A percentile compares a stretch with the other conserved stretches of the same genome.
These are phyloP conservation scores for Linum lewisii DNA, from an alignment of 345 rosid species.

Conservation along the genomic window DNA sequence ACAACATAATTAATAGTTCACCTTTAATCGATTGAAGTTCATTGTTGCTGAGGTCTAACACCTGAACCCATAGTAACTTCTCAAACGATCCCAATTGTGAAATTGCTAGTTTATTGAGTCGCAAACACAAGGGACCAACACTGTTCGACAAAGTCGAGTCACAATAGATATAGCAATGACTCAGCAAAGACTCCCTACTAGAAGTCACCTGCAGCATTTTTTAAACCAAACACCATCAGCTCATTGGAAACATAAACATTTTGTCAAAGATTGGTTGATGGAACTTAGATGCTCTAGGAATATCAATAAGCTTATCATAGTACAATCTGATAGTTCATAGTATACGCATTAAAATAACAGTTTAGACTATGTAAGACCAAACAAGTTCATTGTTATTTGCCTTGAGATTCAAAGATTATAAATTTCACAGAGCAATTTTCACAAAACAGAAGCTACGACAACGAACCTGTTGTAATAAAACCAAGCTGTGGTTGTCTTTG, in stretches of 20 bases:
- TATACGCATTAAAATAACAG: too few species aligned
- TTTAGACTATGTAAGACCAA: not conserved
- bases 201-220: constrained; percentile 56
- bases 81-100: constrained; percentile 61
- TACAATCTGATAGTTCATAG: too few species aligned
- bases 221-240: not conserved
- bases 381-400: not conserved
- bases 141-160: constrained; percentile 18
- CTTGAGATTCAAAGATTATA: not conserved
- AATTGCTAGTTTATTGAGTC: constrained; percentile 61
- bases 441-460: too few species aligned
- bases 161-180: constrained; percentile 35
- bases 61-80: constrained; percentile 77
- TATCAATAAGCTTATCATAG: too few species aligned
- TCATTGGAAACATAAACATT: not conserved
- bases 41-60: constrained; percentile 80
- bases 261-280: not conserved
- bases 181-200: constrained; percentile 38
- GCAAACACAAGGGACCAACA: constrained; percentile 37
- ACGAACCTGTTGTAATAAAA: constrained; percentile 53
- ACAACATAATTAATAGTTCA: constrained; percentile 13
- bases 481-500: constrained; percentile 65
- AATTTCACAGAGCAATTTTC: not conserved
- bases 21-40: constrained; percentile 84
- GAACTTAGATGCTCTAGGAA: too few species aligned